Evolutionary conservation across 2,329 filamentous ascomycete genomes (phyloP), one percentile per base, ranked within the genome.

Genomic region (Aschersonia sp.): DNA sequence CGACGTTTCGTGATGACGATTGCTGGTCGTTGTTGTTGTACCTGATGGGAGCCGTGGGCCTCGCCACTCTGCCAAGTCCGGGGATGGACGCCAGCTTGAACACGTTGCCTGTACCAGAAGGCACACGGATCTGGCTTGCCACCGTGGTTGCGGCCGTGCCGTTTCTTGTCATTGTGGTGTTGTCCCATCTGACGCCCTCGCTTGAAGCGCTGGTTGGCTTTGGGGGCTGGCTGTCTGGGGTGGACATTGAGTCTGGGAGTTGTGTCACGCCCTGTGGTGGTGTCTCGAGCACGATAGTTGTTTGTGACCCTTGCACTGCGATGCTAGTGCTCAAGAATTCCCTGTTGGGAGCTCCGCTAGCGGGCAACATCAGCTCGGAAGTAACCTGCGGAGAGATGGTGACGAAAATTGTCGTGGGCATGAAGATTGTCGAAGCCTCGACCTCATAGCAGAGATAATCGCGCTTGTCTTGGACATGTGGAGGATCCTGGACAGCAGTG

Each of bases 1-100:
- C 55, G 1, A 68, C 66, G 52, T 73, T 77, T 31, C 41, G 41
- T 10, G 46, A 20, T 31, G 41, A 30, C 28, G 30, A n/a, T 38
- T 10, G 28, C 54, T 48, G 44, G 40, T 51, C 29, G 9, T 32
- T 41, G 42, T 32, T 28, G 9, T 38, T 41, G 42, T 32, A 7
- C n/a, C 6, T 38, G 31, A 44, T n/a, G 9, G 42, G 41, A 31
- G 41, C 28, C 31, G 31, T 48, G 35, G 31, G 31, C 28, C 12
- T 31, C 9, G 45, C 40, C 10, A 28, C 40, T 20, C 20, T 42
- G 40, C 40, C 40, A 20, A 28, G 10, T n/a, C 20, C 20, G n/a
- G 20, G 10, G 6, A n/a, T 20, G 9, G 40, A 12, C 20, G 40
- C 9, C 20, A 42, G 40, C 9, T 42, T 42, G 40, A 28, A 20